Evolutionary conservation across 2,329 filamentous ascomycete genomes (phyloP).

Genomic region (Hypoxylon sp.): DNA sequence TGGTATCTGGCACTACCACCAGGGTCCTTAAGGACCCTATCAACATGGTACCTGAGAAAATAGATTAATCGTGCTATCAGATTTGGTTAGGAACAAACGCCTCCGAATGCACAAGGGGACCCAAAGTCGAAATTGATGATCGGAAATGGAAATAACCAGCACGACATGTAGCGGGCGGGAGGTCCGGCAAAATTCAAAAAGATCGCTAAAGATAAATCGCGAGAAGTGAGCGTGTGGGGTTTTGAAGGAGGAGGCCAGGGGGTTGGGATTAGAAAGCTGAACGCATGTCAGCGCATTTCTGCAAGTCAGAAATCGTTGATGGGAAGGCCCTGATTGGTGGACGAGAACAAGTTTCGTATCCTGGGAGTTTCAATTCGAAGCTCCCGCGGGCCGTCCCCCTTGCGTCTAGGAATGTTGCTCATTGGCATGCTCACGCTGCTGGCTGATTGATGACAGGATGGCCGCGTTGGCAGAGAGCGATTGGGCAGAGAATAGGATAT

Average conservation of each 20-base stretch:
- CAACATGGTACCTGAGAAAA: slow-evolving; percentile 33
- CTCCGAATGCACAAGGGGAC: slow-evolving; percentile 19
- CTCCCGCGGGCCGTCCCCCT: slow-evolving; percentile 39
- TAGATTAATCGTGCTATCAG: slow-evolving; percentile 32
- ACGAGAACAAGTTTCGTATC: slow-evolving; percentile 30
- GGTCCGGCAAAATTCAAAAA: slow-evolving; percentile 31
- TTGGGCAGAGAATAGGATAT: slow-evolving; percentile 27
- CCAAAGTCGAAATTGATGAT: slow-evolving; percentile 20
- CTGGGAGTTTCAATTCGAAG: slow-evolving; percentile 34
- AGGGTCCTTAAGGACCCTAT: slow-evolving; percentile 33
- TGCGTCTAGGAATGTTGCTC: slow-evolving; percentile 22
- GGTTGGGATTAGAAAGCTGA: slow-evolving; percentile 35
- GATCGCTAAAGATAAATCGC: slow-evolving; percentile 17
- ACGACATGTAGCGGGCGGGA: slow-evolving; percentile 26
- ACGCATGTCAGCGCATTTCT: slow-evolving; percentile 33
- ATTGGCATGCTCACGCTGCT: slow-evolving; percentile 24
- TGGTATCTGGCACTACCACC: slow-evolving; percentile 29
- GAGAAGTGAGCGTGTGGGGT: slow-evolving; percentile 27
- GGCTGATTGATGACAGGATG: slow-evolving; percentile 28
- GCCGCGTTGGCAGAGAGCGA: slow-evolving; percentile 34
- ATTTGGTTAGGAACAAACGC: slow-evolving; percentile 32
- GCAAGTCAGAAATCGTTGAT: slow-evolving; percentile 37
- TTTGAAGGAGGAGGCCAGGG: slow-evolving; percentile 4
- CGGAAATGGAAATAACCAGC: slow-evolving; percentile 26
- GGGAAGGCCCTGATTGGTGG: slow-evolving; percentile 38